phyloP scores from a whole-genome alignment of 345 rosid genomes.

The Gossypium longicalyx region DNA sequence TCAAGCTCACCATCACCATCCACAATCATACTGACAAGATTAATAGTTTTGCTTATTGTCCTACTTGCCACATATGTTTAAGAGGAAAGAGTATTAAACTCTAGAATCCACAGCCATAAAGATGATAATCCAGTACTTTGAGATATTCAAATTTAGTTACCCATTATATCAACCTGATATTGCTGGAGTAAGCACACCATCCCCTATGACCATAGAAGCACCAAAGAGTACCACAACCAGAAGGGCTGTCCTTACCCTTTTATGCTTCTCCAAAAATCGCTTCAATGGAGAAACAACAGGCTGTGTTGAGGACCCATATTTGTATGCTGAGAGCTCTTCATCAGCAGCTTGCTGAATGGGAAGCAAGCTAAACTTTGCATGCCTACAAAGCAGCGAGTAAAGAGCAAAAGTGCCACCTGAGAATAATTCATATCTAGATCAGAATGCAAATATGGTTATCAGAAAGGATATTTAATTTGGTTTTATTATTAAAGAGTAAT shows the following conservation, averaged over 20 bases:
- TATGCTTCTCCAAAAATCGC: too few relatives aligned
- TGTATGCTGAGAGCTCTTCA: background rate
- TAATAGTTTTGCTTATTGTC: background rate
- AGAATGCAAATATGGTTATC: too few relatives aligned
- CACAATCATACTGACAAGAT: background rate
- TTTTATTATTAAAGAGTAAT: too few relatives aligned
- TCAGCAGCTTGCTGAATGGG: background rate
- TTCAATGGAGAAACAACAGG: background rate
- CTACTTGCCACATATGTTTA: background rate
- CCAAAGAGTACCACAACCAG: too few relatives aligned
- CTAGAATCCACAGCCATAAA: background rate
- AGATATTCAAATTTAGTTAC: background rate
- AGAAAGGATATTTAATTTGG: too few relatives aligned
- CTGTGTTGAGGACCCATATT: background rate
- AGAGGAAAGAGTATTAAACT: background rate
- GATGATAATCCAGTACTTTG: background rate
- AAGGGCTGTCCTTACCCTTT: too few relatives aligned
- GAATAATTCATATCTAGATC: background rate
- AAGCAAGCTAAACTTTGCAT: too few relatives aligned
- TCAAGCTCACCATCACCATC: background rate
- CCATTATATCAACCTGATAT: background rate
- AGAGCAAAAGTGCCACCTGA: background rate
- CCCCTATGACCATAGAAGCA: too few relatives aligned
- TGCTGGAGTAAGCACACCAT: background rate
- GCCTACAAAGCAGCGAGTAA: too few relatives aligned